Base-by-base conservation (phyloP, 352 stramenopile genomes). In the Globisporangium emineosum region DNA sequence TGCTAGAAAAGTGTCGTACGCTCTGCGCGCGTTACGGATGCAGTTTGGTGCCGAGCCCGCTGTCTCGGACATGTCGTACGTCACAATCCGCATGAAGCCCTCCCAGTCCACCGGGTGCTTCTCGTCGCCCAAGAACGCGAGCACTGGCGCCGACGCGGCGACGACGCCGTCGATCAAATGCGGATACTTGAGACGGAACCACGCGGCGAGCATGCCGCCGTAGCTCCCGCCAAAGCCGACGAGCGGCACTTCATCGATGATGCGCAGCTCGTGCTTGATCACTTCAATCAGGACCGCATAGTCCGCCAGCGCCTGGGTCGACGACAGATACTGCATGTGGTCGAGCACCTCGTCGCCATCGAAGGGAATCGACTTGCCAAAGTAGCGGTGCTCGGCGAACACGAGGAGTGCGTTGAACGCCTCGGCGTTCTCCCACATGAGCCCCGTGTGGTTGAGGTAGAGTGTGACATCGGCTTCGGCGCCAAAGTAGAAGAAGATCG, bases 1-100 rank as follows among this genome's bases (percentile, higher is more conserved):
- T 60, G 96, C 87, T 3, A 27, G 5, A 7, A 53, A 99, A 83
- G 50, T 98, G 79, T 8, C 89, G 91, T 71, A 99, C 96, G 70
- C 98, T 27, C 76, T 73, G 57, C 65, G 73, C 65, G 71, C 87
- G 65, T 84, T 77, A 17, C 53, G 59, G 30, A 81, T 60, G 62
- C 76, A 83, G 40, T 81, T 79, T 25, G 57, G 47, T 0, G 73
- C 60, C 1, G 76, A 64, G 1, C 76, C 76, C 3, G 66, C 76
- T 0, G 52, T 66, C 43, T 69, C 60, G 60, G 71, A 79, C 70
- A 79, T 77, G 64, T 78, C 76, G 56, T 71, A 77, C 21, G 73
- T 74, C 54, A 76, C 61, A 2, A 79, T 65, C n/a, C 72, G 78
- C 32, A 73, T 73, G 37, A 83, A 84, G 10, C 62, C 78, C 47